A percentile compares a stretch with the other conserved stretches of the same genome.
Conservation (phyloP, 371 early-diverging fungal species). For the Lichtheimia ornata region DNA sequence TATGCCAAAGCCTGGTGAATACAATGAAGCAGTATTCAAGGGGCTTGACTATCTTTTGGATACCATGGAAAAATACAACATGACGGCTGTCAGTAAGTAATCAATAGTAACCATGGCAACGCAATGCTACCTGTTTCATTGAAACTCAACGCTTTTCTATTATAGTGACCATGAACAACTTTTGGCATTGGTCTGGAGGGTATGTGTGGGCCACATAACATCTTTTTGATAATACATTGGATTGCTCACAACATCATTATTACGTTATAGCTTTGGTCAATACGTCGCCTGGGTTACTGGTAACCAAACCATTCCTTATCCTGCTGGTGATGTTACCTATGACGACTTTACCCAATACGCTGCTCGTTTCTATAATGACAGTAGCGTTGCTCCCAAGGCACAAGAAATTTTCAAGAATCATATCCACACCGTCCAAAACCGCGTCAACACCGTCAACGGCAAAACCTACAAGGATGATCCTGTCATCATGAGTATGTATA, state of each 20-base stretch:
- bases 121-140: not conserved
- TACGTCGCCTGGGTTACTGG: slow-evolving; percentile 56
- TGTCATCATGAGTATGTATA: slow-evolving; percentile 34
- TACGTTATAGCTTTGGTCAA: slow-evolving; percentile 36
- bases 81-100: slow-evolving; percentile 54
- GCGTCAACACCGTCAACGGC: slow-evolving; percentile 39
- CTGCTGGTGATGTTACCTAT: slow-evolving; percentile 22
- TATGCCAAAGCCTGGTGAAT: slow-evolving; percentile 55
- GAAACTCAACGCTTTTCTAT: not conserved
- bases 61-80: slow-evolving; percentile 44
- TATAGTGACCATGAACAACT: slow-evolving; percentile 54
- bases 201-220: slow-evolving; percentile 7
- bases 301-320: slow-evolving; percentile 48
- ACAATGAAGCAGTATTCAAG: slow-evolving; percentile 52
- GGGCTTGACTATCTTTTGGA: slow-evolving; percentile 57
- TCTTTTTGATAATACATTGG: not conserved
- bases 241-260: slow-evolving; percentile 10
- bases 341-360: slow-evolving; percentile 27
- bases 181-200: slow-evolving; percentile 71
- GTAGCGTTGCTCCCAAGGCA: slow-evolving; percentile 13
- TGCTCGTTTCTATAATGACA: slow-evolving; percentile 45
- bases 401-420: slow-evolving; percentile 39
- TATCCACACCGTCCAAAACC: slow-evolving; percentile 31
- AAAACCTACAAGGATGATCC: slow-evolving; percentile 40
- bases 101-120: too few relatives aligned